Conservation (phyloP, 805 yeast genomes). For the Candida gorgasii region DNA sequence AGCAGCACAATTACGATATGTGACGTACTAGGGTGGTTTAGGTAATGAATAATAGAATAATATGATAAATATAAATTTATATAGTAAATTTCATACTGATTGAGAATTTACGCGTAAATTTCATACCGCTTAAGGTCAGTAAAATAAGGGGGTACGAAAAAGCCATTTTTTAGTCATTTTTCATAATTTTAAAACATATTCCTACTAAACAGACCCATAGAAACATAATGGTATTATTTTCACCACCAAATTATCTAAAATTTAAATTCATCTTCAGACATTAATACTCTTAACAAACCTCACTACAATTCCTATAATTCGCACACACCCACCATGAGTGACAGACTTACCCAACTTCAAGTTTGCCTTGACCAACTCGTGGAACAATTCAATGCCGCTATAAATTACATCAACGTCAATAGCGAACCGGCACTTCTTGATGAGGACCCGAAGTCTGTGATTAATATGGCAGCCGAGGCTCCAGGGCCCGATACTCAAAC, state of each 20-base stretch:
- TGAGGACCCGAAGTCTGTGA: constrained; percentile 60
- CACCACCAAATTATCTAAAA: no score
- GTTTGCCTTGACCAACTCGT: constrained; percentile 80
- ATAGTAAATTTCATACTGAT: background rate
- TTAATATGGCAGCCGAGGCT: constrained; percentile 62
- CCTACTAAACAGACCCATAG: no score
- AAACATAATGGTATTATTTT: no score
- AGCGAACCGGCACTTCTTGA: constrained; percentile 49
- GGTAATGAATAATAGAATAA: no score
- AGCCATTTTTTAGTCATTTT: background rate
- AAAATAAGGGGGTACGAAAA: background rate
- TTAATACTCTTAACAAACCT: background rate
- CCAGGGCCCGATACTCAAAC: constrained; percentile 44
- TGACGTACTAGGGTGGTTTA: no score
- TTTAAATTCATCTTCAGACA: no score
- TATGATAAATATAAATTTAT: no score
- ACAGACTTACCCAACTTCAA: constrained; percentile 86
- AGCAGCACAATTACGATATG: no score
- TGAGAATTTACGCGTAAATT: background rate
- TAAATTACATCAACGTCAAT: constrained; percentile 59
- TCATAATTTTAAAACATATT: no score
- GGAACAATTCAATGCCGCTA: constrained; percentile 77
- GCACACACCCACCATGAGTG: constrained; percentile 79
- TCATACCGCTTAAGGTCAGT: constrained; percentile 5
- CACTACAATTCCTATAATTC: no score